Evolutionary conservation across 352 stramenopile genomes (phyloP), one percentile per base, ranked within the genome.

Genomic region (Phytophthora chlamydospora): DNA sequence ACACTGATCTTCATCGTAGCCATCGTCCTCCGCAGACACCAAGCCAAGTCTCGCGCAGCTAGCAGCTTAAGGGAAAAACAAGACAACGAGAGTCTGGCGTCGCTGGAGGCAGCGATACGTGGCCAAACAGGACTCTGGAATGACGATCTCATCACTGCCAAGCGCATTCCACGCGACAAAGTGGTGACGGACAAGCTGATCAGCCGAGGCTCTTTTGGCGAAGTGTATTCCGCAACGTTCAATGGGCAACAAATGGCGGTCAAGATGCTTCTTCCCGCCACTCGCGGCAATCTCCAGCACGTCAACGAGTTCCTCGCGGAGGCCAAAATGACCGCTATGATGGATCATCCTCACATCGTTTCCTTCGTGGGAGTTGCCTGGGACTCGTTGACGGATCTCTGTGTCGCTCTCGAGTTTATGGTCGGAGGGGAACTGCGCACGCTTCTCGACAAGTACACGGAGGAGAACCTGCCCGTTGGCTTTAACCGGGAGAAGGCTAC

Each of bases 331-430:
- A 69, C 69, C 39, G 58, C 62, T 4, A 49, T 36, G 10, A 66
- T 83, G 10, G 57, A 81, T 13, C 72, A 78, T 44, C 40, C 49
- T 1, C 50, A 68, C 27, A 68, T 86, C 16, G 71, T 83, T 1
- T 36, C 44, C 1, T 85, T 82, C 10, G 24, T 83, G 13, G 77
- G 77, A 3, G 84, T 38, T 33, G 62, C 34, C 21, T 75, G 76
- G 76, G 64, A 82, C 9, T 58, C 55, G 16, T 66, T 83, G n/a
- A 32, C 49, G 3, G 77, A 86, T 19, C 44, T 84, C 4, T 71
- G 68, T 10, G 69, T 80, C 7, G 53, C 82, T 9, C 71, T 76
- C 1, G 74, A 86, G 53, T 84, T 65, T 48, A 78, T 86, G 72
- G 61, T 75, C 24, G 74, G 76, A 10, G 74, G 76, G 6, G 69